Percentiles rank a stretch among this genome's conserved stretches.
Conservation (phyloP, 1,284 basidiomycete species). For the Mycosarcoma maydis region DNA sequence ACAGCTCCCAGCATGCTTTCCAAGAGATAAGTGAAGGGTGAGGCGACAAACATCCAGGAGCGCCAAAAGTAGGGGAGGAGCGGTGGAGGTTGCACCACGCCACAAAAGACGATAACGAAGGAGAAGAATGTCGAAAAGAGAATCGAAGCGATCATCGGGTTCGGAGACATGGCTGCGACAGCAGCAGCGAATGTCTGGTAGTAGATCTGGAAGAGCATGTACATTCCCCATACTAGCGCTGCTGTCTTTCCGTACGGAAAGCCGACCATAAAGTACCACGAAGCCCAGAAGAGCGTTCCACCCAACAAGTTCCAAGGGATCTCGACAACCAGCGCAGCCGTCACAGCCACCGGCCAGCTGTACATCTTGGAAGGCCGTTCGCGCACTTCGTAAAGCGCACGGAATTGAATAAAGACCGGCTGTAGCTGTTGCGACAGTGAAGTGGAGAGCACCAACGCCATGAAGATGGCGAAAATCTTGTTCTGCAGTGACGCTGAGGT, state of each 20-base stretch:
- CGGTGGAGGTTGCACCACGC: constrained; percentile 62
- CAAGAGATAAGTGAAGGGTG: constrained; percentile 75
- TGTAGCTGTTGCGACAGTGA: constrained; percentile 63
- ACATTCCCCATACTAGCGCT: constrained; percentile 46
- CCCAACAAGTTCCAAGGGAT: constrained; percentile 61
- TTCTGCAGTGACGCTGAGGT: constrained; percentile 71
- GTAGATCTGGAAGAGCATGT: constrained; percentile 68
- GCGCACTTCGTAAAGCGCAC: constrained; percentile 76
- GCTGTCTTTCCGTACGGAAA: constrained; percentile 43
- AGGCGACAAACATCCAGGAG: constrained; percentile 71
- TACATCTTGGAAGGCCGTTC: constrained; percentile 82
- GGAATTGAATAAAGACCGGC: constrained; percentile 70
- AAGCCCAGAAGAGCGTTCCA: constrained; percentile 58
- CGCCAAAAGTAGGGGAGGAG: constrained; percentile 55
- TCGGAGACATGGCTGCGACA: constrained; percentile 76
- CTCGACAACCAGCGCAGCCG: constrained; percentile 68
- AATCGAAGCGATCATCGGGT: constrained; percentile 75
- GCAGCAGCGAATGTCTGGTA: constrained; percentile 74
- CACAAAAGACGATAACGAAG: constrained; percentile 75
- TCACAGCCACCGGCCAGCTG: constrained; percentile 78
- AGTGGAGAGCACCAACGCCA: constrained; percentile 62
- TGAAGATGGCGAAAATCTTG: constrained; percentile 76
- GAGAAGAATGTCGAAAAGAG: constrained; percentile 75
- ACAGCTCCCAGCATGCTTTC: constrained; percentile 68
- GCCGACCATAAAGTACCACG: constrained; percentile 57